Percentiles rank a stretch among this genome's conserved stretches.
Evolutionary conservation across 75 land plant species (phyloP).

Genomic region (Cupressus sempervirens): DNA sequence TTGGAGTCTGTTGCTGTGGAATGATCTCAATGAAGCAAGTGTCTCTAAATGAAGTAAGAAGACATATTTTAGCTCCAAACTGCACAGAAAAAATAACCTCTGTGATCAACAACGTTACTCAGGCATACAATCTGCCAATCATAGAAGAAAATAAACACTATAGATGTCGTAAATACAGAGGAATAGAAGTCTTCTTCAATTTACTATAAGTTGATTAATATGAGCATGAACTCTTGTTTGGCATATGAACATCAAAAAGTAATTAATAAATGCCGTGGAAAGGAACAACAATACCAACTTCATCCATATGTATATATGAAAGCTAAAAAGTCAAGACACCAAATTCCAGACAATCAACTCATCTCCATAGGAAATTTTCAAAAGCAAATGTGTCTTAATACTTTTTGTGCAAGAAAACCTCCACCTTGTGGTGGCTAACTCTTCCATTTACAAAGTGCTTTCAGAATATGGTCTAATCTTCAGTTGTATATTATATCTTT

Average conservation of each 20-base stretch:
- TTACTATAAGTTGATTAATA: background rate
- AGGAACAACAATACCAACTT: background rate
- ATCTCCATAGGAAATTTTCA: too few species aligned
- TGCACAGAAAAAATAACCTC: constrained; percentile 35
- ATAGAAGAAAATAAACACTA: background rate
- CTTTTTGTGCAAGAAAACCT: background rate
- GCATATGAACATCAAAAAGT: background rate
- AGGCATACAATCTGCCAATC: background rate
- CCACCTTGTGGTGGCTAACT: background rate
- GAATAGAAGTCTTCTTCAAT: background rate
- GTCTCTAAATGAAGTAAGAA: constrained; percentile 91
- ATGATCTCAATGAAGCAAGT: constrained; percentile 92
- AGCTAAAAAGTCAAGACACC: too few species aligned
- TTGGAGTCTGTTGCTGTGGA: constrained; percentile 51
- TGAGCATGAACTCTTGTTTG: background rate
- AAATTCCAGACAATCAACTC: too few species aligned
- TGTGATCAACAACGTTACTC: background rate
- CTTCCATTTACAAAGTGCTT: background rate
- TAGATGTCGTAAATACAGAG: background rate
- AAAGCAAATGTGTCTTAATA: background rate
- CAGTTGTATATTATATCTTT: background rate
- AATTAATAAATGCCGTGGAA: background rate
- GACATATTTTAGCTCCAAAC: constrained; percentile 92
- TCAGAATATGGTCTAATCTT: background rate
- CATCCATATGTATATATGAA: too few species aligned